Conservation (phyloP, 1,284 basidiomycete species). For the Trichosporon faecale region DNA sequence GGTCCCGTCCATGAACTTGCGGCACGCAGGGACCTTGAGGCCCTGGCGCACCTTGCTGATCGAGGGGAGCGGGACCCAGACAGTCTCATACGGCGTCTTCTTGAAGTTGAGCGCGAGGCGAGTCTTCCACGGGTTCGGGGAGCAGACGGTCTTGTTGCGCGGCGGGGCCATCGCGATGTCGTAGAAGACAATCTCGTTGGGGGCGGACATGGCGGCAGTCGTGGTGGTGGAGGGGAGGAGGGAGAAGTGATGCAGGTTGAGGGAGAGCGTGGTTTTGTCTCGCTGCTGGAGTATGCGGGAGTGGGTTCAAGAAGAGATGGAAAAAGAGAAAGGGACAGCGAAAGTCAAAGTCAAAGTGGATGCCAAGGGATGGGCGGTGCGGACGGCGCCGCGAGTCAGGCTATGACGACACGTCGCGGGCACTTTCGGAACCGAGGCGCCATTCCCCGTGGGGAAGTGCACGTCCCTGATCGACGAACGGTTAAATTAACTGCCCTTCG, state of each 20-base stretch:
- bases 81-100: background rate
- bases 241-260: background rate
- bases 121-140: background rate
- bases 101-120: conserved; percentile 5
- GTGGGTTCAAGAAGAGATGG: no score
- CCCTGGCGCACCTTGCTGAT: background rate
- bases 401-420: background rate
- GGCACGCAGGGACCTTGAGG: background rate
- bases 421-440: background rate
- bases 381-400: background rate
- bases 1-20: background rate
- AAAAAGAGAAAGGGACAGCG: background rate
- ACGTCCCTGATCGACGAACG: background rate
- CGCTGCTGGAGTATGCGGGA: background rate
- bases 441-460: background rate
- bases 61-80: background rate
- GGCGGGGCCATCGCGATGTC: conserved; percentile 4
- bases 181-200: conserved; percentile 1
- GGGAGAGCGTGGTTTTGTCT: background rate
- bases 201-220: background rate
- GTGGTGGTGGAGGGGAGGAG: background rate
- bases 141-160: background rate
- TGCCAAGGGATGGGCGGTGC: background rate
- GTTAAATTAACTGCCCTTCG: background rate
- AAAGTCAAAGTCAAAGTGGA: background rate